Percentiles rank a stretch among this genome's conserved stretches.
These are phyloP conservation scores for Huntiella moniliformis DNA, from an alignment of 2,329 filamentous ascomycete genomes.

Conservation along the genomic window DNA sequence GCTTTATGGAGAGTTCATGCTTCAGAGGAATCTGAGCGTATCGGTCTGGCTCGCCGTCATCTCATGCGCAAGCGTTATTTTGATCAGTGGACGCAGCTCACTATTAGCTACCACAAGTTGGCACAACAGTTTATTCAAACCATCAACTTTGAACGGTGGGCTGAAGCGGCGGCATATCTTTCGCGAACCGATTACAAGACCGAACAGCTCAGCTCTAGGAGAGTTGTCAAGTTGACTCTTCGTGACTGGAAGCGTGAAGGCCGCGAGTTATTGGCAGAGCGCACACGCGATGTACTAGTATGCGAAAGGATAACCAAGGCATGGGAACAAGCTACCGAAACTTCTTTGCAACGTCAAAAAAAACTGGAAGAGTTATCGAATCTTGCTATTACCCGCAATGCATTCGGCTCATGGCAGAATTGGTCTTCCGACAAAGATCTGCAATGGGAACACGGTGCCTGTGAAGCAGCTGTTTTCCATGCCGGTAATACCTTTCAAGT, in stretches of 20 bases:
- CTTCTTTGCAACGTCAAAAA: neutral
- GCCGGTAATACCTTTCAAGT: neutral
- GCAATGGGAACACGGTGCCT: conserved; percentile 1
- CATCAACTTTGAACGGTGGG: conserved; percentile 12
- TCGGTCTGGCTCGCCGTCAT: conserved; percentile 48
- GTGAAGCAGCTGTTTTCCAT: conserved; percentile 2
- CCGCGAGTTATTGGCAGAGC: conserved; percentile 7
- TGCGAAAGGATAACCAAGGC: conserved; percentile 5
- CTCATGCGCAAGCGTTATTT: conserved; percentile 38
- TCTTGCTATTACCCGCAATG: neutral
- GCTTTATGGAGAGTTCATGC: conserved; percentile 44
- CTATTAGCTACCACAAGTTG: conserved; percentile 9
- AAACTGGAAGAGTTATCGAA: conserved; percentile 5
- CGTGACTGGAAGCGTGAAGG: conserved; percentile 10
- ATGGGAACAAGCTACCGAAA: conserved; percentile 11
- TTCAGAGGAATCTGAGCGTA: conserved; percentile 44
- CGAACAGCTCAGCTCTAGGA: conserved; percentile 7
- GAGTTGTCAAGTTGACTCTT: conserved; percentile 8
- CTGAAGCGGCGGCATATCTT: conserved; percentile 1
- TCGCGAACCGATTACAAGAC: conserved; percentile 7
- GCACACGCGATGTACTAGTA: conserved; percentile 6
- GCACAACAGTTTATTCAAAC: conserved; percentile 6
- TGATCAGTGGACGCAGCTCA: conserved; percentile 13
- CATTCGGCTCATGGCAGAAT: conserved; percentile 1
- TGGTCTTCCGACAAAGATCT: conserved; percentile 1